Base-by-base conservation (phyloP, 768 basidiomycete genomes). In the Naganishia friedmannii region DNA sequence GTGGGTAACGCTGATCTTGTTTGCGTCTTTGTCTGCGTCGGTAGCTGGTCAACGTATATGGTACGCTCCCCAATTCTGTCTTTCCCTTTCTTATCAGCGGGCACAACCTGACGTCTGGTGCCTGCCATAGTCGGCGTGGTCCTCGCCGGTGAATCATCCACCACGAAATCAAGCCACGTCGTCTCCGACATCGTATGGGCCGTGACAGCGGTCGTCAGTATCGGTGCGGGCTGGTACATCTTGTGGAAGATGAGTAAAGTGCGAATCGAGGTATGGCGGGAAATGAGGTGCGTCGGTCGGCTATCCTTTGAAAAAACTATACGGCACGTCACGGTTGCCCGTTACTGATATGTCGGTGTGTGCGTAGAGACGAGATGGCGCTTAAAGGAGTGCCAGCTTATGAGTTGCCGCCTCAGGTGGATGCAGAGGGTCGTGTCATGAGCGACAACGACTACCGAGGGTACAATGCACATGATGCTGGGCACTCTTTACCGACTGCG, bases 131-230 rank as follows among this genome's bases (percentile, higher is more conserved):
- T 32, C 39, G 37, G 55, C 66, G 80, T 80, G 42, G 73, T 79
- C n/a, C 67, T 80, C 72, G 76, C 79, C 32, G 32, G 57, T 7
- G 32, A 58, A 23, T 37, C 57, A 23, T 76, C 85, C 23, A 73
- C 75, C 28, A 76, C 79, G 2, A 84, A 84, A 72, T 86, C 87
- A 31, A 58, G 57, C 74, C 86, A 83, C 69, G 86, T 90, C 66
- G 85, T 92, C 69, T 89, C 87, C 70, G 87, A 90, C 72, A 80
- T 84, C 13, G 90, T 94, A 21, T 82, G 91, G 48, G 88, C 77
- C 13, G 68, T 88, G 45, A 91, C 91, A 0, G 78, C 87, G 29
- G 45, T 91, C 23, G 86, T 94, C 73, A 93, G 93, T 0, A 55
- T 90, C 65, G 78, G 82, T 29, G 89, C 72, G 15, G 55, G 76